Base-by-base conservation (phyloP, 2,329 filamentous ascomycete genomes). In the Cadophora malorum region DNA sequence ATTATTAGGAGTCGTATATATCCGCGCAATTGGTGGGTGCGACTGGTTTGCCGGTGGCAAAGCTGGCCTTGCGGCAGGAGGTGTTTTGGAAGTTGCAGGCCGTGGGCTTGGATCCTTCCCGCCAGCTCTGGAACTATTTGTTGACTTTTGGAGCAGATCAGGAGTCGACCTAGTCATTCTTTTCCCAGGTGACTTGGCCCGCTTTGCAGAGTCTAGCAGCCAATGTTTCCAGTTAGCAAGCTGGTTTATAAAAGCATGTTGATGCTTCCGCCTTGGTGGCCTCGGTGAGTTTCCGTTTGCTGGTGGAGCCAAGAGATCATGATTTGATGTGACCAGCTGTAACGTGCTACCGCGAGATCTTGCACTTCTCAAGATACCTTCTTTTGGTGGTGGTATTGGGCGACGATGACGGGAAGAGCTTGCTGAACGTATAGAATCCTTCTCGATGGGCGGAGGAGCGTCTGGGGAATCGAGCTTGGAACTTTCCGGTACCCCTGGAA, bases 371-470 rank as follows among this genome's bases (percentile, higher is more conserved):
- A 90, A 79, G 12, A 88, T 80, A 16, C 88, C 87, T 77, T 97
- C 94, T 78, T 97, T 97, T 1, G 95, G 94, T 52, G 95, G 95
- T 10, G 91, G 92, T 50, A 92, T 84, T 6, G 94, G 88, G 47
- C 86, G 90, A 59, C 92, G 89, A 69, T 91, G 89, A 69, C 91
- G 84, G 35, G 93, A 94, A 14, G 93, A 93, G 75, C 92, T 94
- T 25, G 86, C 86, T 21, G 91, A 94, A 41, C 92, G 87, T 64
- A 91, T 83, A 5, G 90, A 90, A 76, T 93, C 90, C 76, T 95
- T 95, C 75, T 96, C 92, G 63, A 95, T 83, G 0, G 93, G 91
- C 1, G 88, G 88, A 4, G 92, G 92, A 23, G 85, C 67, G n/a
- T 73, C 74, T n/a, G 77, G 76, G n/a, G 76, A 77, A 55, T 74